Evolutionary conservation across 148 eudicot genomes (phyloP).

Genomic region (Selenicereus undatus): DNA sequence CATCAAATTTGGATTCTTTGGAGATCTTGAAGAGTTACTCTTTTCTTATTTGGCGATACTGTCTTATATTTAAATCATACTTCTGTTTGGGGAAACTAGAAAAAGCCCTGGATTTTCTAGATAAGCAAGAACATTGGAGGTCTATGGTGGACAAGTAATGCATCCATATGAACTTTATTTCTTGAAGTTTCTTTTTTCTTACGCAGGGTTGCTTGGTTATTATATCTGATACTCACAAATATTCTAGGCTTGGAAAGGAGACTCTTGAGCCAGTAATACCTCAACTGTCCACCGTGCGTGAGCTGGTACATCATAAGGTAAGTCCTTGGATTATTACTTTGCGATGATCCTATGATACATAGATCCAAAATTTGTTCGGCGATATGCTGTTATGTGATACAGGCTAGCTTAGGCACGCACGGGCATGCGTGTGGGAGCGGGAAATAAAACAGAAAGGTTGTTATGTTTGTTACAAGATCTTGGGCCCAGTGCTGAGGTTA

Average conservation of each 20-base stretch:
- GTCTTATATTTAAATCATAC: constrained; percentile 50
- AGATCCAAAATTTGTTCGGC: neutral
- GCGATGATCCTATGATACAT: neutral
- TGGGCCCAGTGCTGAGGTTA: no score
- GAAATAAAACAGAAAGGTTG: no score
- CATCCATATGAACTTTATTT: neutral
- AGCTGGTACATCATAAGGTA: constrained; percentile 70
- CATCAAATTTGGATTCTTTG: constrained; percentile 34
- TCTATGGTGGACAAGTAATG: constrained; percentile 45
- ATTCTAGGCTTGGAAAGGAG: constrained; percentile 50
- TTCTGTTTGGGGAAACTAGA: constrained; percentile 84
- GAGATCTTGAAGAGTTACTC: constrained; percentile 36
- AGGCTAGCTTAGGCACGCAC: no score
- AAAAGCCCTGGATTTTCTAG: constrained; percentile 66
- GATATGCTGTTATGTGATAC: neutral
- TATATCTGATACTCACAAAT: constrained; percentile 12
- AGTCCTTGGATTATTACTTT: constrained; percentile 4
- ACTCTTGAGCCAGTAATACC: constrained; percentile 55
- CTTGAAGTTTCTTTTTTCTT: neutral
- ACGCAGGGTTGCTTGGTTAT: neutral
- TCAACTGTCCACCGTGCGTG: constrained; percentile 51
- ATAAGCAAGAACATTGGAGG: constrained; percentile 58
- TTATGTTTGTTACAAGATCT: no score
- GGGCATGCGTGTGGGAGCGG: no score
- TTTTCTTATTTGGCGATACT: constrained; percentile 54